Base-by-base conservation (phyloP, 805 yeast species). In the Ogataea trehalophila region DNA sequence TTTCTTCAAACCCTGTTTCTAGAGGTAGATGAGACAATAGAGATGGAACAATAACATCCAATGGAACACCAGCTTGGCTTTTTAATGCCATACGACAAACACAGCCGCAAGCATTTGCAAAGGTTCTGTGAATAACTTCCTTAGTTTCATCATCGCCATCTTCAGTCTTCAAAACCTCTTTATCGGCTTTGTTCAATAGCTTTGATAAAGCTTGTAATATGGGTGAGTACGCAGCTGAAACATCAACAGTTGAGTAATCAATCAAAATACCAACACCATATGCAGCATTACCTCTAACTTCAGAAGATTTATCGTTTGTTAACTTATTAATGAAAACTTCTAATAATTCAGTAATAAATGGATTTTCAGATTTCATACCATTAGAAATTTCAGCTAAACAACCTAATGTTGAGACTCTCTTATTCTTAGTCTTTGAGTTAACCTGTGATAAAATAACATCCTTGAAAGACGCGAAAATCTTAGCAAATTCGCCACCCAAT, bases 61-160 rank as follows among this genome's bases (percentile, higher is more conserved):
- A 69, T 50, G 97, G 97, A 56, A 91, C 81, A 35, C 85, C 77
- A 36, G 69, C 70, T 59, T 80, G 81, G 65, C 86, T 78, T 63
- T 85, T 83, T 66, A 87, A 72, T 14, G 87, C 79, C 87, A 94
- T 76, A 70, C 99, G 82, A 16, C 96, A 91, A 48, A 91, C 96
- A 77, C 98, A 94, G 39, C 99, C 99, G 67, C 94, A 85, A 5
- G 96, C 96, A 67, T 94, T 94, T 50, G 98, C 97, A 57, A 80
- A 81, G 6, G 95, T 81, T 72, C 96, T 79, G 70, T 84, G 83
- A 58, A 87, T 79, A 50, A 81, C 85, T 55, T 89, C 96, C 60
- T 77, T 78, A 33, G 87, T 75, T 66, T 86, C 92, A 55, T 85
- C 95, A 59, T 83, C 89, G 52, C 80, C 86, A 47, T 73, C 80